phyloP scores from a whole-genome alignment of 1,284 basidiomycete genomes.

The Coniferiporia weirii region DNA sequence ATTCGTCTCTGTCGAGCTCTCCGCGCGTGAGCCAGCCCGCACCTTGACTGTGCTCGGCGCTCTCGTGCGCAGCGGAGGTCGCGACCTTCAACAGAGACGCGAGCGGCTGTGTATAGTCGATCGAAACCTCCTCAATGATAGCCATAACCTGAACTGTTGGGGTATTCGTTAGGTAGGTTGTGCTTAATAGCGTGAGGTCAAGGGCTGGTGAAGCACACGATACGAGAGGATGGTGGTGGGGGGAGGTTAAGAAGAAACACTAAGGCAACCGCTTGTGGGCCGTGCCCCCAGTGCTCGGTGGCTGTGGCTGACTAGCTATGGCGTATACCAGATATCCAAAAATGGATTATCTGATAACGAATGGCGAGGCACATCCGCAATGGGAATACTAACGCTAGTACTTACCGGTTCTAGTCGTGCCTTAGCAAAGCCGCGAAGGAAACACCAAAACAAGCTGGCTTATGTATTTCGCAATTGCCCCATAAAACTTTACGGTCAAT shows the following conservation, averaged over 20 bases:
- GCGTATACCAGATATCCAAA: not conserved
- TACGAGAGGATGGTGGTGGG: not conserved
- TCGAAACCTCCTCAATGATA: not conserved
- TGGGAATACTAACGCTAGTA: too few species aligned
- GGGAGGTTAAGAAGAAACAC: not conserved
- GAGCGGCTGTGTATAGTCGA: slow-evolving; percentile 26
- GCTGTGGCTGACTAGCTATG: not conserved
- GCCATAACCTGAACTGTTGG: not conserved
- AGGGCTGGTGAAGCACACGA: not conserved
- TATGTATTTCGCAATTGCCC: too few species aligned
- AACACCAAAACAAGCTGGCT: too few species aligned
- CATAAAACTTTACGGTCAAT: too few species aligned
- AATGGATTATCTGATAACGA: not conserved
- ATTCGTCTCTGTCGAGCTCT: slow-evolving; percentile 58
- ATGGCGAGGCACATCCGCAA: not conserved
- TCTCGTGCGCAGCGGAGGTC: slow-evolving; percentile 57
- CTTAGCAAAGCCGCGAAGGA: too few species aligned
- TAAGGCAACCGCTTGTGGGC: slow-evolving; percentile 9
- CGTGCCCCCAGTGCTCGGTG: not conserved
- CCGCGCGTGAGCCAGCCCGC: slow-evolving; percentile 59
- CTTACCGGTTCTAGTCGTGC: too few species aligned
- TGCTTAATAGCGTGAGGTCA: too few species aligned
- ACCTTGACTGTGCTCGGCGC: slow-evolving; percentile 55
- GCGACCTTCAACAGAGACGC: slow-evolving; percentile 44
- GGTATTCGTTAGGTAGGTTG: not conserved